Percentiles rank a stretch among this genome's conserved stretches.
Evolutionary conservation across 805 yeast species (phyloP).

Genomic region (Cyberlindnera misumaiensis): DNA sequence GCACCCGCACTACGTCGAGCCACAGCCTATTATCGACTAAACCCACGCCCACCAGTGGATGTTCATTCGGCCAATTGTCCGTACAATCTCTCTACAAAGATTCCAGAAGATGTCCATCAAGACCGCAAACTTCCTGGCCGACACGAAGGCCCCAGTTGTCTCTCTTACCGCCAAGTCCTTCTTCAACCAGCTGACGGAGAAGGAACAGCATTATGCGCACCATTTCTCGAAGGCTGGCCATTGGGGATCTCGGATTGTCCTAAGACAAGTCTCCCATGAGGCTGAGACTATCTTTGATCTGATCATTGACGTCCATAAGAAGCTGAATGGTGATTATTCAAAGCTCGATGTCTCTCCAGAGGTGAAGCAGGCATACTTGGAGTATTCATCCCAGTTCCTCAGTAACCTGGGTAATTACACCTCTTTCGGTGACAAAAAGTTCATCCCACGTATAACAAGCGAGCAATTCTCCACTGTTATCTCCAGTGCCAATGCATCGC

Average conservation of each 20-base stretch:
- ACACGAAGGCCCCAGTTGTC: constrained; percentile 61
- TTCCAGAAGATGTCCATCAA: constrained; percentile 10
- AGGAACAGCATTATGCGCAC: constrained; percentile 72
- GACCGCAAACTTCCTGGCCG: constrained; percentile 36
- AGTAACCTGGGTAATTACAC: constrained; percentile 74
- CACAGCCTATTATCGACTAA: too few relatives aligned
- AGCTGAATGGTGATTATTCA: constrained; percentile 41
- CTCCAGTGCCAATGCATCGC: constrained; percentile 29
- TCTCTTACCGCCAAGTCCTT: constrained; percentile 61
- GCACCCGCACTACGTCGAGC: too few relatives aligned
- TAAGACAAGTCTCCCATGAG: constrained; percentile 79
- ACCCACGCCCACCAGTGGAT: too few relatives aligned
- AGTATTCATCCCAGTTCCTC: constrained; percentile 70
- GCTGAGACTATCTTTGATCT: constrained; percentile 71
- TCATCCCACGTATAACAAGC: constrained; percentile 55
- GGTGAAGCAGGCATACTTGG: constrained; percentile 44
- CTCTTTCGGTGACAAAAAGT: constrained; percentile 85
- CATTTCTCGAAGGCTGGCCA: constrained; percentile 78
- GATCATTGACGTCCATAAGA: constrained; percentile 51
- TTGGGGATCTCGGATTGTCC: constrained; percentile 72
- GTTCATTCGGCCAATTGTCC: too few relatives aligned
- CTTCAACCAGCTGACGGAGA: constrained; percentile 55
- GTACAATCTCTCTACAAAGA: background rate
- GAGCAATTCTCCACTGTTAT: constrained; percentile 45
- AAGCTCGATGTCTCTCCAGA: constrained; percentile 31